phyloP scores from a whole-genome alignment of 2,329 filamentous ascomycete genomes.

The Nemania diffusa region DNA sequence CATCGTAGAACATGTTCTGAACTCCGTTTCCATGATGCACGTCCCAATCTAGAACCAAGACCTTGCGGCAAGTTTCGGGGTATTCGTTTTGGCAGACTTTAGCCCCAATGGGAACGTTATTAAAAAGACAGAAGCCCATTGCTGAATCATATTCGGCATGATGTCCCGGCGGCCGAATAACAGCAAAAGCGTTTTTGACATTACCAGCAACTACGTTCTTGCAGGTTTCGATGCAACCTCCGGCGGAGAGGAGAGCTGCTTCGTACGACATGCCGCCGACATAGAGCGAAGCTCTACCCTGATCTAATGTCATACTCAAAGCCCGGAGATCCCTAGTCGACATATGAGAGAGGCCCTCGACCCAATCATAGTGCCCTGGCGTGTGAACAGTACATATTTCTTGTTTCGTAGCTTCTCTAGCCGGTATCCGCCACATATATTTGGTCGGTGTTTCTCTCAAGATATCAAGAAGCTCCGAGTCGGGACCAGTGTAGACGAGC shows the following conservation, averaged over 20 bases:
- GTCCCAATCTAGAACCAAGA: slow-evolving; percentile 94
- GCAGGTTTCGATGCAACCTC: slow-evolving; percentile 95
- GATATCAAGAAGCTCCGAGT: slow-evolving; percentile 63
- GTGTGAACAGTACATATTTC: slow-evolving; percentile 87
- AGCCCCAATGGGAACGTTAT: slow-evolving; percentile 95
- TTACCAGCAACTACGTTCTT: slow-evolving; percentile 84
- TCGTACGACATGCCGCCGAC: slow-evolving; percentile 84
- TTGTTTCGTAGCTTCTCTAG: slow-evolving; percentile 78
- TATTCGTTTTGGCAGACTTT: slow-evolving; percentile 85
- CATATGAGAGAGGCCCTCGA: slow-evolving; percentile 66
- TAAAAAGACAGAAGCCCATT: slow-evolving; percentile 97
- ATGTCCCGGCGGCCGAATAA: slow-evolving; percentile 94
- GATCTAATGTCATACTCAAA: slow-evolving; percentile 69
- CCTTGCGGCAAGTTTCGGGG: slow-evolving; percentile 82
- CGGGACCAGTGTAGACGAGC: slow-evolving; percentile 73
- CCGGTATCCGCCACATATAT: slow-evolving; percentile 80
- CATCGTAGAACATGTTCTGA: slow-evolving; percentile 94
- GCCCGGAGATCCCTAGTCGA: slow-evolving; percentile 73
- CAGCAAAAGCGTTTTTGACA: slow-evolving; percentile 94
- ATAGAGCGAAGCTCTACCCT: slow-evolving; percentile 80
- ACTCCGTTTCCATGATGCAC: slow-evolving; percentile 88
- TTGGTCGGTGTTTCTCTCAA: slow-evolving; percentile 65
- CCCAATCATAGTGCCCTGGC: slow-evolving; percentile 81
- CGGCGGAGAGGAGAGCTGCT: slow-evolving; percentile 84
- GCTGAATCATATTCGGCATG: slow-evolving; percentile 88